phyloP scores from a whole-genome alignment of 164 flowering plant genomes.

The Annona cherimola region DNA sequence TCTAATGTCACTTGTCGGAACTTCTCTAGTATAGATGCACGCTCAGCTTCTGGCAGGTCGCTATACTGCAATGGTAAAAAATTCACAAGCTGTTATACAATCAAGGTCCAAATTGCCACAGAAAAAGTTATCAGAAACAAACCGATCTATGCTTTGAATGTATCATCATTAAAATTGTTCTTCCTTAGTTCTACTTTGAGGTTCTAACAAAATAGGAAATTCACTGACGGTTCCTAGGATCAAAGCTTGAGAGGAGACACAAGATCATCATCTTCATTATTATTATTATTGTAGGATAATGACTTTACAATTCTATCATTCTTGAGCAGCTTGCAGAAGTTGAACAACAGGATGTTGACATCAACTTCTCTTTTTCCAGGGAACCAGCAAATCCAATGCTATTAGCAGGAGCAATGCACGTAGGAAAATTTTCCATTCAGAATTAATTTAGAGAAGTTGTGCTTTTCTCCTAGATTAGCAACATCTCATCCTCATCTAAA shows the following conservation, averaged over 20 bases:
- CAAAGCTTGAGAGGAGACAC: background rate
- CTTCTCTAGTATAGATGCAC: constrained; percentile 40
- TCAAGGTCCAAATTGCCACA: background rate
- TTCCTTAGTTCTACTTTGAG: too few relatives aligned
- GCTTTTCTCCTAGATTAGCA: background rate
- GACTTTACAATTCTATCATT: too few relatives aligned
- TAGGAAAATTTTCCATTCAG: background rate
- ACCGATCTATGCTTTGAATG: background rate
- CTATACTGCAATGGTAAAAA: constrained; percentile 55
- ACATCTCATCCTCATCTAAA: too few relatives aligned
- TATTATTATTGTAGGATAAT: too few relatives aligned
- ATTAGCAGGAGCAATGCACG: background rate
- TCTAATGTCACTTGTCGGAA: constrained; percentile 51
- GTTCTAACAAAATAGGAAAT: background rate
- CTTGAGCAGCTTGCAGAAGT: background rate
- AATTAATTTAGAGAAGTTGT: background rate
- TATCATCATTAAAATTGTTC: background rate
- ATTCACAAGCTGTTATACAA: background rate
- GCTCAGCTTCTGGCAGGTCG: constrained; percentile 70
- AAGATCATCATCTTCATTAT: background rate
- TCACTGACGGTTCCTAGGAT: background rate
- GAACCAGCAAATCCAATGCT: too few relatives aligned
- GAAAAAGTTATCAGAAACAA: background rate
- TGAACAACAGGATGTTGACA: background rate
- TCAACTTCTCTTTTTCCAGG: background rate